phyloP scores from a whole-genome alignment of 2,329 filamentous ascomycete genomes.

The Alternaria angustiovoidea region DNA sequence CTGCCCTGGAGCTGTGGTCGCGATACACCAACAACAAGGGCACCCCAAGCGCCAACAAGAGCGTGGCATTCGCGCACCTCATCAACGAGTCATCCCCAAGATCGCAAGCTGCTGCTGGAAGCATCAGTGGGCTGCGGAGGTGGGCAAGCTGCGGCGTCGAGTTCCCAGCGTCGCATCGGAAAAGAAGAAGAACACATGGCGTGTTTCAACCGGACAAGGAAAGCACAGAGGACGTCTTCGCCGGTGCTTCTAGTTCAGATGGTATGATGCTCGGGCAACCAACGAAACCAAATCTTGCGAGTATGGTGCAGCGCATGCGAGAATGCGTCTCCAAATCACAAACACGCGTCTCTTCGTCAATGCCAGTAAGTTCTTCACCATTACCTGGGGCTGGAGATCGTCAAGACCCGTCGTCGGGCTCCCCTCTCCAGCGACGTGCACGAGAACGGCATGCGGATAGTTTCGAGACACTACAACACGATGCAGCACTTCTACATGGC shows the following conservation, averaged over 20 bases:
- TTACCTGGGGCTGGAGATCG: slow-evolving; percentile 48
- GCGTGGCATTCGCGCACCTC: slow-evolving; percentile 54
- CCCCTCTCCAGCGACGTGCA: slow-evolving; percentile 42
- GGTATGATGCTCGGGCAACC: slow-evolving; percentile 36
- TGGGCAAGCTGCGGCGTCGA: slow-evolving; percentile 62
- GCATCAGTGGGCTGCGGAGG: slow-evolving; percentile 56
- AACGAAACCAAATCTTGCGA: slow-evolving; percentile 39
- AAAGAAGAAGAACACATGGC: slow-evolving; percentile 51
- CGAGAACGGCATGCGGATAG: slow-evolving; percentile 22
- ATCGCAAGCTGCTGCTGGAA: slow-evolving; percentile 55
- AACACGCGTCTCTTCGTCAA: slow-evolving; percentile 29
- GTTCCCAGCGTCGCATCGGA: slow-evolving; percentile 55
- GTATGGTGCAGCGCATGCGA: slow-evolving; percentile 55
- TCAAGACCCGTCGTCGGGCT: slow-evolving; percentile 29
- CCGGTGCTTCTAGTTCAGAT: slow-evolving; percentile 43
- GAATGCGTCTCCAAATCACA: slow-evolving; percentile 51
- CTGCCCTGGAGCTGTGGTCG: slow-evolving; percentile 58
- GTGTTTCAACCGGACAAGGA: slow-evolving; percentile 43
- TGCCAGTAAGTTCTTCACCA: slow-evolving; percentile 59
- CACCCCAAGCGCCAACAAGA: slow-evolving; percentile 46
- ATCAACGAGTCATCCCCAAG: slow-evolving; percentile 58
- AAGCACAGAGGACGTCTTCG: slow-evolving; percentile 38
- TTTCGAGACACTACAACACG: slow-evolving; percentile 16
- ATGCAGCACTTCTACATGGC: slow-evolving; percentile 7
- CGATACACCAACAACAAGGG: slow-evolving; percentile 54